phyloP scores from a whole-genome alignment of 257 asterid species.

The Rauvolfia tetraphylla region DNA sequence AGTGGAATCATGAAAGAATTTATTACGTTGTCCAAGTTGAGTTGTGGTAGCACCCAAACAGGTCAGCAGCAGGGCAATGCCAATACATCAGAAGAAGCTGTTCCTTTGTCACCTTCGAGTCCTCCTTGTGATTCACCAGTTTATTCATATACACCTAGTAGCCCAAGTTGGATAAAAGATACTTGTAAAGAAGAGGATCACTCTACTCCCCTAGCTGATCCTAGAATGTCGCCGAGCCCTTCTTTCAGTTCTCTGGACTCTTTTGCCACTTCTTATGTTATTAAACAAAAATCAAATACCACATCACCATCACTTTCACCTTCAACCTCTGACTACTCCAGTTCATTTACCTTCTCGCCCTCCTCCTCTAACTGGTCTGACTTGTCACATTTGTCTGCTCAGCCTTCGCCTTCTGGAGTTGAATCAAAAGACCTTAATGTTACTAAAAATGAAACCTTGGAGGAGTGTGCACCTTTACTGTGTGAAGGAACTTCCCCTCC shows the following conservation, averaged over 20 bases:
- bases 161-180: constrained; percentile 34
- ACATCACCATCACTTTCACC: constrained; percentile 81
- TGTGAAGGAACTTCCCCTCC: constrained; percentile 27
- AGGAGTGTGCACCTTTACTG: constrained; percentile 28
- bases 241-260: constrained; percentile 56
- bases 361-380: constrained; percentile 91
- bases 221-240: constrained; percentile 46
- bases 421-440: constrained; percentile 33
- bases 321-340: constrained; percentile 67
- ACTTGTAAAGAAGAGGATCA: constrained; percentile 33
- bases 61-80: constrained; percentile 26
- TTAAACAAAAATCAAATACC: constrained; percentile 44
- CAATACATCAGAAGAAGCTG: constrained; percentile 31
- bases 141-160: constrained; percentile 45
- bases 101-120: constrained; percentile 39
- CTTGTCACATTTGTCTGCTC: constrained; percentile 58
- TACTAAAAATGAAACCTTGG: constrained; percentile 27
- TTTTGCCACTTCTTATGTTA: constrained; percentile 47
- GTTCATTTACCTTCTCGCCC: constrained; percentile 82
- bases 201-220: constrained; percentile 27
- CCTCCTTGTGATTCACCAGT: constrained; percentile 38
- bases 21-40: constrained; percentile 40
- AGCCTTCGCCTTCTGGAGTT: constrained; percentile 51
- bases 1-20: constrained; percentile 47
- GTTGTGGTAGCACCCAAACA: constrained; percentile 16